A percentile compares a stretch with the other conserved stretches of the same genome.
These are phyloP conservation scores for Hyaloscypha variabilis DNA, from an alignment of 495 filamentous ascomycete genomes.

Conservation along the genomic window DNA sequence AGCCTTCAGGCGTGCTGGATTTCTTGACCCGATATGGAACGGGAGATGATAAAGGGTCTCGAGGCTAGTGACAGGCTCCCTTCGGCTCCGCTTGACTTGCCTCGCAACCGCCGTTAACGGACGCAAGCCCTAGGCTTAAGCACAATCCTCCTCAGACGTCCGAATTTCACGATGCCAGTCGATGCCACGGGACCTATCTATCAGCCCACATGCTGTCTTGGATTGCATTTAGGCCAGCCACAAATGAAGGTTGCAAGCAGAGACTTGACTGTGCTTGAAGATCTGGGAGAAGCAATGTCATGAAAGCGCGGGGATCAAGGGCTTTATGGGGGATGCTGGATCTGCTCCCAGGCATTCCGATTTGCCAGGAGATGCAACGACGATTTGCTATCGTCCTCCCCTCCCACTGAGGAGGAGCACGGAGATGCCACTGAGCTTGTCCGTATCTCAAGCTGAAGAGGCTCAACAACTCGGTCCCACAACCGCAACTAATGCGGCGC, in stretches of 20 bases:
- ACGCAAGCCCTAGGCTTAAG: conserved; percentile 16
- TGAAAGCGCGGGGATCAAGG: not conserved
- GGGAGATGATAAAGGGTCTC: conserved; percentile 17
- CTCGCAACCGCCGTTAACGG: conserved; percentile 28
- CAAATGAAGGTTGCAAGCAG: not conserved
- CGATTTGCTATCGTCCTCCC: not conserved
- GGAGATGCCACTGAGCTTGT: not conserved
- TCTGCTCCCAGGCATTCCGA: not conserved
- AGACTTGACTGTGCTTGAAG: not conserved
- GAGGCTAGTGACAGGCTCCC: conserved; percentile 10
- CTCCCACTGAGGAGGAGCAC: not conserved
- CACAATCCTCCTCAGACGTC: conserved; percentile 15
- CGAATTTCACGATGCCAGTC: conserved; percentile 10
- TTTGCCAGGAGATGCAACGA: not conserved
- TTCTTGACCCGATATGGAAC: conserved; percentile 31
- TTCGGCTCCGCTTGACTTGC: conserved; percentile 17
- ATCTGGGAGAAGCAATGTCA: not conserved
- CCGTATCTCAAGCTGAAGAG: not conserved
- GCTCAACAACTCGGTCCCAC: not conserved
- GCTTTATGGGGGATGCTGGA: not conserved
- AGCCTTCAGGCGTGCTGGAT: conserved; percentile 29
- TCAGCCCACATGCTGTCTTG: not conserved
- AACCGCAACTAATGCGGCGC: not conserved
- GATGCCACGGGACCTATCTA: not conserved
- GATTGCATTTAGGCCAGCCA: not conserved